Base-by-base conservation (phyloP, 495 filamentous ascomycete species). In the Pyrenopolyporus hunteri region DNA sequence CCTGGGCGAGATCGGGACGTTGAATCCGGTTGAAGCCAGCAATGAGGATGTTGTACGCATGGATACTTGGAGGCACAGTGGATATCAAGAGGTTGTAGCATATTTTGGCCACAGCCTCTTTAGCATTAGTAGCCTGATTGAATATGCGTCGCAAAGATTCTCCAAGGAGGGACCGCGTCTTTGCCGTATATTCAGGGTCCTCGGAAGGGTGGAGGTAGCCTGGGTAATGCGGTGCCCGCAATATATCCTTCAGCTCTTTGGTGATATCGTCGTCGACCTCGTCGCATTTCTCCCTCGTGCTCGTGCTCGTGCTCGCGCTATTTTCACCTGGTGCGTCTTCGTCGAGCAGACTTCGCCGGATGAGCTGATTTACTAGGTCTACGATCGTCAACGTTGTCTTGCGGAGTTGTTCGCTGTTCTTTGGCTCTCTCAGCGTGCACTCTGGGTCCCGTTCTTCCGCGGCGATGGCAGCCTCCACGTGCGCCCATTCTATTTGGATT, bases 21-120 rank as follows among this genome's bases (percentile, higher is more conserved):
- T 77, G 70, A 10, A 85, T 69, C 23, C 74, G 71, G 31, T 79
- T 80, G 37, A 93, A 83, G 22, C 78, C 76, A 10, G 75, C 63
- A 13, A 93, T 80, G 19, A 93, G 75, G 25, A 79, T 74, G 63
- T 90, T 90, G 74, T 86, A 91, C 8, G 85, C 91, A 26, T 80
- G 66, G 11, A 87, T 76, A 46, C 78, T 80, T 1, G 88, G 88
- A 4, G 86, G 80, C 3, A 80, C 70, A 3, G 72, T 57, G 3
- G 79, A 83, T 2, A 81, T 72, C 9, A 90, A 76, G 2, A 93
- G 70, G 69, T 88, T 87, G 64, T 86, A 86, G 70, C 85, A 89
- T 20, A 92, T 80, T 62, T 84, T 86, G 2, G 77, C 79, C 6
- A 87, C 68, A 23, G 76, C 65, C 16, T 74, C 67, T 17, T 69